phyloP scores from a whole-genome alignment of 2,329 filamentous ascomycete genomes.

The Colletotrichum sp. region DNA sequence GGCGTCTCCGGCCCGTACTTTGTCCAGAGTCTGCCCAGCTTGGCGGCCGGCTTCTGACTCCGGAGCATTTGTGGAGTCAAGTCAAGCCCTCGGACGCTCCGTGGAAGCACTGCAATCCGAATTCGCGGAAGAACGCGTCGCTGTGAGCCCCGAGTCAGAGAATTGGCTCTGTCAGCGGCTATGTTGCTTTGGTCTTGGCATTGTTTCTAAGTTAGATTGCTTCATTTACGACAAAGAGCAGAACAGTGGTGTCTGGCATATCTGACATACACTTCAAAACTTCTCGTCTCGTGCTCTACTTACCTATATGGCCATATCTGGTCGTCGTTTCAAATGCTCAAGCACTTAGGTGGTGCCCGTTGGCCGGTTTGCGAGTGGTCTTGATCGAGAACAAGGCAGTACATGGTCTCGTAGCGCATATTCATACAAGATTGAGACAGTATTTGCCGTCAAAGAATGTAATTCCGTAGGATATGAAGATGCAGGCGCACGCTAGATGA shows the following conservation, averaged over 20 bases:
- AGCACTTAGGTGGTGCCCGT: neutral
- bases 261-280: too few relatives aligned
- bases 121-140: neutral
- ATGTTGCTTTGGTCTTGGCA: neutral
- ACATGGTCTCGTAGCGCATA: rapidly evolving
- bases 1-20: neutral
- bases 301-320: too few relatives aligned
- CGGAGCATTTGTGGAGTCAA: neutral
- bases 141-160: neutral
- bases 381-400: neutral
- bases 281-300: too few relatives aligned
- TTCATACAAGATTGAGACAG: too few relatives aligned
- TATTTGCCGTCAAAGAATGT: neutral
- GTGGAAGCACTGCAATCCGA: neutral
- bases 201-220: neutral
- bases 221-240: neutral
- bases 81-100: neutral
- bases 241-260: rapidly evolving
- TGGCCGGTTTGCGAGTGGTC: neutral
- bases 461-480: rapidly evolving
- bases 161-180: neutral
- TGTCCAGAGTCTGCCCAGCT: neutral
- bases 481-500: neutral
- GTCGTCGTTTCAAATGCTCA: neutral
- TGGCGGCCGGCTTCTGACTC: neutral